Evolutionary conservation across 2,329 filamentous ascomycete species (phyloP), one percentile per base, ranked within the genome.

Genomic region (Nigrograna mackinnonii): DNA sequence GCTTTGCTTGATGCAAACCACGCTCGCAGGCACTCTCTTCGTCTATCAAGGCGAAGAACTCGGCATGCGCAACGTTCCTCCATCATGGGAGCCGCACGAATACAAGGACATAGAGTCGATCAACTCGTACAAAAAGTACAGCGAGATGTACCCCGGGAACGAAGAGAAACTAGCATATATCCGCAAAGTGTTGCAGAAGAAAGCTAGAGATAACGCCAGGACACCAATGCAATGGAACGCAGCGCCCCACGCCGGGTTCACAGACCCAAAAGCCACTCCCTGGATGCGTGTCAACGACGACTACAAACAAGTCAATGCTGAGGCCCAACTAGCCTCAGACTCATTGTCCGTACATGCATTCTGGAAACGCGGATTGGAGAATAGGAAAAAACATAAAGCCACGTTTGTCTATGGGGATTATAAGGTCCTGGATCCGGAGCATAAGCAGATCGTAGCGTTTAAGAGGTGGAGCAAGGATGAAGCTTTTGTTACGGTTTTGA

Each of bases 221-320:
- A 78, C 80, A 4, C 85, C 85, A 0, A 81, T 89, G 69, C 84
- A 87, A 55, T 89, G 85, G 85, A 74, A 75, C 37, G 67, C 62
- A 2, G 66, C 69, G 0, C 55, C 72, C 1, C 77, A 84, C 49
- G 81, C 79, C 0, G 85, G 85, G 2, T 89, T 89, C 68, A 83
- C 82, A 5, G 64, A 69, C 11, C 50, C 67, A 1, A 66, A 67
- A 0, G 74, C 72, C 0, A 72, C 70, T 24, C 79, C 82, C 0
- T 85, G 82, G 81, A 84, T 85, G 80, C 72, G 78, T 13, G 72
- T 81, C 5, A 77, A 82, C 49, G 77, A 79, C 24, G 74, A 80
- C 46, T 82, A 79, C 56, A 66, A 60, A 38, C 61, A 60, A 1
- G 62, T 84, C 56, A 86, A 87, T 46, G 83, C 80, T 1, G 74